Percentiles rank a stretch among this genome's conserved stretches.
Conservation (phyloP, 2,329 filamentous ascomycete species). For the Westerdykella ornata region DNA sequence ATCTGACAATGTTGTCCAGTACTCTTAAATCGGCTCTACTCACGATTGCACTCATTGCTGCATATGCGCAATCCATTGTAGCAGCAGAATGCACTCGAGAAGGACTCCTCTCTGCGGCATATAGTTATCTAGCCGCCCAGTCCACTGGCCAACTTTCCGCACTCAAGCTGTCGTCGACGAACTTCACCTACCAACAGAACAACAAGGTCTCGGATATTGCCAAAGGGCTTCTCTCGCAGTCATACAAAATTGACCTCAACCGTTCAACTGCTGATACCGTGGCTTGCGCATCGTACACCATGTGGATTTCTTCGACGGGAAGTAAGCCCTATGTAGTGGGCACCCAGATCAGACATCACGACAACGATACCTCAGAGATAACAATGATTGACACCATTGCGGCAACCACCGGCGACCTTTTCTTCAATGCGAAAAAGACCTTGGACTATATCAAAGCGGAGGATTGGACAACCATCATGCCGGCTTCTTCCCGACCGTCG, state of each 20-base stretch:
- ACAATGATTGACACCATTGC: conserved; percentile 24
- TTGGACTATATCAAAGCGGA: conserved; percentile 22
- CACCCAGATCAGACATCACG: conserved; percentile 21
- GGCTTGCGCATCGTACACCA: conserved; percentile 25
- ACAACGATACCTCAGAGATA: conserved; percentile 19
- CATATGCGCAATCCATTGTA: background rate
- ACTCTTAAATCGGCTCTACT: no score
- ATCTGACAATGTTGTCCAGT: no score
- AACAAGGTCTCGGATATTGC: conserved; percentile 22
- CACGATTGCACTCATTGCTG: background rate
- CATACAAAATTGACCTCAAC: conserved; percentile 20
- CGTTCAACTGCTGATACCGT: conserved; percentile 22
- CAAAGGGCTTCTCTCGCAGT: conserved; percentile 13
- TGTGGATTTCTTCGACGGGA: conserved; percentile 21
- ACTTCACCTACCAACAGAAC: conserved; percentile 28
- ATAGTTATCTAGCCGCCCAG: conserved; percentile 22
- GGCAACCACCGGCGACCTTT: conserved; percentile 25
- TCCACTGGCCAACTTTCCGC: conserved; percentile 11
- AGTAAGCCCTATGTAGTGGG: conserved; percentile 23
- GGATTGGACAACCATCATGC: conserved; percentile 18
- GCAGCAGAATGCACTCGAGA: conserved; percentile 22
- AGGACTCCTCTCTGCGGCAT: conserved; percentile 19
- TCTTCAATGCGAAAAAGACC: conserved; percentile 25
- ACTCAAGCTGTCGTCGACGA: conserved; percentile 16
- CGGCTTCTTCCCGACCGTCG: conserved; percentile 13